Conservation (phyloP, 2,329 filamentous ascomycete genomes). For the Truncatella angustata region DNA sequence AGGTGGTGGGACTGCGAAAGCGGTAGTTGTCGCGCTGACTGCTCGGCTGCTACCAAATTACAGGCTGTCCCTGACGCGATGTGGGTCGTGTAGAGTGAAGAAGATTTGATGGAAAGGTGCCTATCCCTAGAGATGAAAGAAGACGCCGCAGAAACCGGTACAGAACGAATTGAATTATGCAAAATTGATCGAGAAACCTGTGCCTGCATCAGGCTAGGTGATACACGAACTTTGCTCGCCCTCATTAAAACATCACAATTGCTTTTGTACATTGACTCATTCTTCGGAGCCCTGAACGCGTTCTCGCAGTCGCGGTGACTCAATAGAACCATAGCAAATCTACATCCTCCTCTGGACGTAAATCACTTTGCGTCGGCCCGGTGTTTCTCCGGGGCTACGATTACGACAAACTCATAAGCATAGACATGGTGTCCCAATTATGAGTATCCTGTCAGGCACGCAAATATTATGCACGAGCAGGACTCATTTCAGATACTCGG, state of each 20-base stretch:
- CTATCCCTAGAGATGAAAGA: slow-evolving; percentile 1
- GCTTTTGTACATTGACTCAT: not conserved
- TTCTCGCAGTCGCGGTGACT: not conserved
- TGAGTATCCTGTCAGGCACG: too few relatives aligned
- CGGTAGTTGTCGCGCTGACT: not conserved
- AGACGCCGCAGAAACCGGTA: not conserved
- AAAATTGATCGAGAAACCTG: not conserved
- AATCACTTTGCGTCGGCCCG: not conserved
- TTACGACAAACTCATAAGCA: too few relatives aligned
- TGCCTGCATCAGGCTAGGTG: not conserved
- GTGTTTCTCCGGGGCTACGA: not conserved
- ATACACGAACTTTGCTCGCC: not conserved
- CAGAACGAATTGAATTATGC: slow-evolving; percentile 1
- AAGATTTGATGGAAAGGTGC: not conserved
- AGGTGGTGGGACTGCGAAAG: slow-evolving; percentile 1
- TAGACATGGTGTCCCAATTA: too few relatives aligned
- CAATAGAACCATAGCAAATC: not conserved
- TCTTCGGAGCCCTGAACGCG: not conserved
- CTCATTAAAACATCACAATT: not conserved
- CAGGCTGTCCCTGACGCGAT: too few relatives aligned
- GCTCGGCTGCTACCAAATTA: too few relatives aligned
- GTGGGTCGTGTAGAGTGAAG: not conserved
- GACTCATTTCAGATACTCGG: too few relatives aligned
- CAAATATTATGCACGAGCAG: too few relatives aligned
- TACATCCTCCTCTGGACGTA: not conserved